Evolutionary conservation across 1,139 yeast species (phyloP).

Genomic region (Zhuliangozyma blackwelliae): DNA sequence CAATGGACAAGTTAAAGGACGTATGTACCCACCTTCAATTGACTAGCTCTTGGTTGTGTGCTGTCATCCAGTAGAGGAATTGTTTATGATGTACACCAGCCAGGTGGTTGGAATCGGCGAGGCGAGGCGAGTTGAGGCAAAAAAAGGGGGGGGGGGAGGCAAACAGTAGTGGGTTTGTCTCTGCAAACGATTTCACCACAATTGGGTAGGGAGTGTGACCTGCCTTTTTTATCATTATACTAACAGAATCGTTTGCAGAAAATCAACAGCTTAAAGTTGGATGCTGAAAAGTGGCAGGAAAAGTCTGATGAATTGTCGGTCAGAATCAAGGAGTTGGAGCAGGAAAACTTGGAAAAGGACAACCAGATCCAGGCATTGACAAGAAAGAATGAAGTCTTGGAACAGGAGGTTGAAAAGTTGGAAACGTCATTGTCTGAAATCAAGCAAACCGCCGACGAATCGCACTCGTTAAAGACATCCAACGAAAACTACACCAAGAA

Average conservation of each 20-base stretch:
- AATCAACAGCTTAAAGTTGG: slow-evolving; percentile 85
- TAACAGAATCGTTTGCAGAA: slow-evolving; percentile 45
- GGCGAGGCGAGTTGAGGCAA: too few relatives aligned
- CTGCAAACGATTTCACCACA: too few relatives aligned
- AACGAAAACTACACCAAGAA: slow-evolving; percentile 91
- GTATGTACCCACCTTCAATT: slow-evolving; percentile 27
- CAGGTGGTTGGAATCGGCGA: too few relatives aligned
- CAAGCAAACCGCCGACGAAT: slow-evolving; percentile 90
- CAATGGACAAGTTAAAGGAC: slow-evolving; percentile 50
- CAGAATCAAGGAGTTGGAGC: slow-evolving; percentile 85
- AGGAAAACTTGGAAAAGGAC: slow-evolving; percentile 86
- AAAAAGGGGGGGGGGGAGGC: too few relatives aligned
- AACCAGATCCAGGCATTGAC: slow-evolving; percentile 91
- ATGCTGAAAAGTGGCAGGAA: slow-evolving; percentile 96
- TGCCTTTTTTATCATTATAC: slow-evolving; percentile 7
- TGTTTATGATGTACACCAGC: too few relatives aligned
- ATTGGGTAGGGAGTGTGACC: too few relatives aligned
- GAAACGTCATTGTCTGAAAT: slow-evolving; percentile 76
- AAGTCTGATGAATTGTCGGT: slow-evolving; percentile 84
- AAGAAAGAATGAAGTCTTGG: slow-evolving; percentile 88
- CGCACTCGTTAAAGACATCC: slow-evolving; percentile 81
- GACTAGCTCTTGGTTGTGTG: too few relatives aligned
- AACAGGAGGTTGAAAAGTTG: slow-evolving; percentile 84
- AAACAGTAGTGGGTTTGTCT: too few relatives aligned
- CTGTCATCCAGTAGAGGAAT: too few relatives aligned